Evolutionary conservation across 345 rosid species (phyloP).

Genomic region (Pistacia vera): DNA sequence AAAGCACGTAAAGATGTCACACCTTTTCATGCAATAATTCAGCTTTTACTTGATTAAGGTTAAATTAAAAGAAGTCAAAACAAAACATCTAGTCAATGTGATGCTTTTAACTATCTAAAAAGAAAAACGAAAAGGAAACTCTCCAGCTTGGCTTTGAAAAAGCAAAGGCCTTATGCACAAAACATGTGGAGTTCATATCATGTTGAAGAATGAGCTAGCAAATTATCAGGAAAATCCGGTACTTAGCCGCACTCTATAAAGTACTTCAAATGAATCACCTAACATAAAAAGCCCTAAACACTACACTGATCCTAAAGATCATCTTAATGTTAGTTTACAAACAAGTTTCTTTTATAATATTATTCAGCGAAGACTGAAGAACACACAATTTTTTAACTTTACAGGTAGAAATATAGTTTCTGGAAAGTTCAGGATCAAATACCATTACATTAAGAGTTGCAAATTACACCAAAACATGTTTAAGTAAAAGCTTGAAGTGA

Average conservation of each 20-base stretch:
- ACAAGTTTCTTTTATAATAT: too few species aligned
- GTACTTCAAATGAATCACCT: background rate
- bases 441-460: background rate
- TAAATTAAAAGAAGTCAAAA: constrained; percentile 11
- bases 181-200: background rate
- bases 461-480: constrained; percentile 1
- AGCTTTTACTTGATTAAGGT: background rate
- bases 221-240: background rate
- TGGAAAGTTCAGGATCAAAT: background rate
- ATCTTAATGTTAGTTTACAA: background rate
- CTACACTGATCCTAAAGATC: background rate
- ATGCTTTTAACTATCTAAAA: background rate
- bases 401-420: too few species aligned
- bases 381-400: too few species aligned
- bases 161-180: background rate
- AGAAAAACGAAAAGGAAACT: background rate
- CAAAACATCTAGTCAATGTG: background rate
- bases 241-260: background rate
- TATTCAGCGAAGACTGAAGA: too few species aligned
- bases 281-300: background rate
- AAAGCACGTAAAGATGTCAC: background rate
- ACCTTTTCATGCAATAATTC: background rate
- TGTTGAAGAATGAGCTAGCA: background rate
- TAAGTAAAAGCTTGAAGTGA: constrained; percentile 1
- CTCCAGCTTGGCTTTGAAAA: background rate